Evolutionary conservation across 257 asterid genomes (phyloP), one percentile per base, ranked within the genome.

Genomic region (Hygrophila difformis): DNA sequence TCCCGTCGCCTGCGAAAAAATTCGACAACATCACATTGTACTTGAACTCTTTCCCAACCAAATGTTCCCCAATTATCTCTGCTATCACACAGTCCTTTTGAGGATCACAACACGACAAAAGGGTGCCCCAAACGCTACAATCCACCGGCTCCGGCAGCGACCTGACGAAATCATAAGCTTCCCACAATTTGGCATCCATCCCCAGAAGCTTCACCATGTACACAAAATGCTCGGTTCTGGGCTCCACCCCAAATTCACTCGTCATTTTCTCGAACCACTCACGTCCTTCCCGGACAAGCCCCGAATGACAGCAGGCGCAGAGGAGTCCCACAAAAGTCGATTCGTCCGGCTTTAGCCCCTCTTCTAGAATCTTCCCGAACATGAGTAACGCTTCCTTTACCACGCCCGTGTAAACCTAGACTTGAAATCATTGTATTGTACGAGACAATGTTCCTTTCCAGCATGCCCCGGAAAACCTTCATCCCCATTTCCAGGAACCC

Each of bases 141-240:
- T 75, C 59, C 51, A 71, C 80, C 0, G 87, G 84, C 51, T 55
- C 74, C 0, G 53, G 53, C 47, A 77, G 18, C 3, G 79, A 65
- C 28, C 54, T 66, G 29, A 79, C 39, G 44, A 81, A 71, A 42
- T 65, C 65, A 60, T 78, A 73, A 56, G 93, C 95, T 72, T 76
- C 84, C 21, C 56, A 61, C 55, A 75, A 36, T 52, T 78, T 76
- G 24, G 89, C 94, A 51, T 67, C 67, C 87, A 69, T 81, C 35
- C 97, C 97, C 12, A 88, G 83, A 74, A 88, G 81, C 77, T 79
- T 88, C 55, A 84, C 87, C 78, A 79, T 75, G 74, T 78, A 66
- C 50, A 88, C 75, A 56, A 63, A 58, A 69, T 88, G 94, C 66
- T 81, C 87, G 1, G 81, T 73, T 60, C 68, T 56, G 8, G 78